A percentile compares a stretch with the other conserved stretches of the same genome.
phyloP scores from a whole-genome alignment of 148 eudicot species.

The Selenicereus undatus region DNA sequence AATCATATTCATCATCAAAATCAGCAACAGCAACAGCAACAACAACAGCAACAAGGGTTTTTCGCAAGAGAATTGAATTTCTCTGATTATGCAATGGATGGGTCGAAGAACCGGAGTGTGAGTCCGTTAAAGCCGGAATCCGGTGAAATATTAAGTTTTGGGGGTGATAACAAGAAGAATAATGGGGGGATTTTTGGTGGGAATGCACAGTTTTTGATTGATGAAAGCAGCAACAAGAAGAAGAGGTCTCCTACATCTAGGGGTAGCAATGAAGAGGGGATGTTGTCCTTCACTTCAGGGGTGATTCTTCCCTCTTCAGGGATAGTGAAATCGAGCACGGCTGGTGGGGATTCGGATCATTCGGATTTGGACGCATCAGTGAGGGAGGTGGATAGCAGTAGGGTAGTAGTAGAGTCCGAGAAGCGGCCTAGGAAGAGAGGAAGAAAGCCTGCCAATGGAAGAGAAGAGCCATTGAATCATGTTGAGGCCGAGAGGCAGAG shows the following conservation, averaged over 20 bases:
- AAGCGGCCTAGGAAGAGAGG: conserved; percentile 78
- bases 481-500: conserved; percentile 95
- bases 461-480: conserved; percentile 92
- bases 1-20: conserved; percentile 19
- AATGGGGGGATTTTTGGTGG: conserved; percentile 27
- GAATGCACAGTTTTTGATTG: conserved; percentile 34
- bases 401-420: conserved; percentile 61
- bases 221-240: conserved; percentile 52
- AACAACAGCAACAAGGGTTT: conserved; percentile 29
- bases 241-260: conserved; percentile 56
- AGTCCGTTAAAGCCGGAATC: conserved; percentile 53
- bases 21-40: conserved; percentile 21
- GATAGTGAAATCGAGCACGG: conserved; percentile 32
- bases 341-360: conserved; percentile 57
- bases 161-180: conserved; percentile 41
- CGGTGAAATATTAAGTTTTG: conserved; percentile 65
- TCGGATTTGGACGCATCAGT: conserved; percentile 83
- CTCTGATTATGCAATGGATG: conserved; percentile 46
- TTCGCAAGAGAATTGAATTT: conserved; percentile 57
- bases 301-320: conserved; percentile 51
- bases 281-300: conserved; percentile 71
- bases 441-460: conserved; percentile 87
- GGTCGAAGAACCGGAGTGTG: conserved; percentile 31
- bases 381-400: conserved; percentile 62
- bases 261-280: conserved; percentile 69